Evolutionary conservation across 805 yeast species (phyloP), one percentile per base, ranked within the genome.

Genomic region (Ogataea polymorpha): DNA sequence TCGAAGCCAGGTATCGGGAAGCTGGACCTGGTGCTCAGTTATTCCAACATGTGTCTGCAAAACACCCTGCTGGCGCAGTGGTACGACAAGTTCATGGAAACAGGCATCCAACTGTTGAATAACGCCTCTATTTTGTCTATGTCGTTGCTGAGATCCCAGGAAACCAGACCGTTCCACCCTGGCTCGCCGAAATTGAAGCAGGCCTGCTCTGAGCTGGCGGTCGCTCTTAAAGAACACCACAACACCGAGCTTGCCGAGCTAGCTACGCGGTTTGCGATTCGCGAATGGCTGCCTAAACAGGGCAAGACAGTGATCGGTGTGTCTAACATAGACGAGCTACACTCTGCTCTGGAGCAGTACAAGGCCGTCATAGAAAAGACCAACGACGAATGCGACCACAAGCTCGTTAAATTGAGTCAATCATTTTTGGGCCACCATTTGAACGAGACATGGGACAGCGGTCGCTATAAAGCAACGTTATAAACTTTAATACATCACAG

Each of bases 71-170:
- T 84, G 32, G 66, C 73, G 18, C 62, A 69, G 0, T 74, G 72
- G 51, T 63, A 70, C 51, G 72, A 70, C 5, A 67, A 66, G 26
- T 79, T 86, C 50, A 61, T 72, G 28, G 51, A 46, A 6, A 77
- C 85, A 10, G 74, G 77, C 5, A 68, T 89, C 23, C 68, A 72
- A 42, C 61, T 70, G 46, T 61, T 90, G n/a, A 63, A 81, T 57
- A 87, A 86, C 58, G 96, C 91, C 3, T 85, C 96, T 1, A 89
- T 93, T 27, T 67, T 91, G 45, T 79, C 90, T 41, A 90, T 90
- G 98, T 86, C 96, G 4, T 62, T 90, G 42, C 68, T 90, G 42
- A 72, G 95, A 44, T 74, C 83, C 0, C 80, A 72, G 17, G 67
- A 71, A 24, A 82, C 96, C 0, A 82, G 75, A 48, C 55, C 70